Percentiles rank a stretch among this genome's conserved stretches.
Evolutionary conservation across 306 rosid genomes (phyloP).

Genomic region (Cotoneaster glaucophyllus): DNA sequence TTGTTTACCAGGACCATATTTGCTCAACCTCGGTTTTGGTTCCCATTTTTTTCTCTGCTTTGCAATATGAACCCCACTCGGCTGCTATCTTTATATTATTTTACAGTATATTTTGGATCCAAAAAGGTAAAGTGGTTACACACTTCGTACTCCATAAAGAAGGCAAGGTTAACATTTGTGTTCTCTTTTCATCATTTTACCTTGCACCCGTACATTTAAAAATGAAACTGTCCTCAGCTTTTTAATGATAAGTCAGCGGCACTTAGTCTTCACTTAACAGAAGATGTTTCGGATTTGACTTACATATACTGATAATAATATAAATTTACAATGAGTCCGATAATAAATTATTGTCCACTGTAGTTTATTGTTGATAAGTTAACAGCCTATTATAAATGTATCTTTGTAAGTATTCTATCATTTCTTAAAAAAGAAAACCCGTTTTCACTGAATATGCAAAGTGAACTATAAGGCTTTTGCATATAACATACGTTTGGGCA

Average conservation of each 20-base stretch:
- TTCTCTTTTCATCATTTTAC: conserved; percentile 19
- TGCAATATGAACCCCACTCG: conserved; percentile 16
- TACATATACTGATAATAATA: neutral
- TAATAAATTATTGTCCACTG: too few relatives aligned
- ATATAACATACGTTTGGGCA: neutral
- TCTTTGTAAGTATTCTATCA: too few relatives aligned
- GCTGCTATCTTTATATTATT: neutral
- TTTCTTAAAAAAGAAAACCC: too few relatives aligned
- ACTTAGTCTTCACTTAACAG: neutral
- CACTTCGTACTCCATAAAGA: conserved; percentile 12
- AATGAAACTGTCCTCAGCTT: conserved; percentile 2
- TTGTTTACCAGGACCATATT: neutral
- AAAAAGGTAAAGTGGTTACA: neutral
- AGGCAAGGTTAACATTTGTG: neutral
- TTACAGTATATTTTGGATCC: neutral
- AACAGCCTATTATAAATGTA: too few relatives aligned
- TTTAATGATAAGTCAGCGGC: neutral
- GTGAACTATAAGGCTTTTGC: neutral
- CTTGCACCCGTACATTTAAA: conserved; percentile 19
- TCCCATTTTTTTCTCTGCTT: neutral
- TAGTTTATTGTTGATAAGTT: too few relatives aligned
- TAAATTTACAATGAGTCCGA: too few relatives aligned
- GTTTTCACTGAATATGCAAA: conserved; percentile 11
- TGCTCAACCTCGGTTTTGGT: conserved; percentile 12
- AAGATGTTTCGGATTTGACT: too few relatives aligned